phyloP scores from a whole-genome alignment of 163 green algal genomes.

The Scenedesmus sp. region DNA sequence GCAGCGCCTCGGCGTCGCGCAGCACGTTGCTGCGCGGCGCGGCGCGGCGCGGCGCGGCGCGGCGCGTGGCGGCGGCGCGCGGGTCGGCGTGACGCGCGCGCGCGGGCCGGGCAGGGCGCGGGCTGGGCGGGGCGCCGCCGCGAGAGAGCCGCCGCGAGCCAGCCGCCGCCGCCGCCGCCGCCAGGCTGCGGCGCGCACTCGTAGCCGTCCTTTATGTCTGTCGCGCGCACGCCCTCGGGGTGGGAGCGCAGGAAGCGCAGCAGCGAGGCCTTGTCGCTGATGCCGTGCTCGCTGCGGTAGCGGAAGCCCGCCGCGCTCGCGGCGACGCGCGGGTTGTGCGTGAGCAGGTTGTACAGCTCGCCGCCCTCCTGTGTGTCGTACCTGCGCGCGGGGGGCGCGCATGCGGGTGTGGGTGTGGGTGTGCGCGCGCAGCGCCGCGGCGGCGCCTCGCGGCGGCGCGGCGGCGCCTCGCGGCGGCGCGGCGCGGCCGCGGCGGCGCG shows the following conservation, averaged over 20 bases:
- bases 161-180: neutral
- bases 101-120: too few species aligned
- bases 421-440: too few species aligned
- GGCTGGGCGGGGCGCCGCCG: too few species aligned
- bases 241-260: conserved; percentile 12
- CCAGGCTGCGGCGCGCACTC: neutral
- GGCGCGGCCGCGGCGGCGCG: neutral
- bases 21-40: conserved; percentile 22
- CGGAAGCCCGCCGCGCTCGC: conserved; percentile 2
- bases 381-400: neutral
- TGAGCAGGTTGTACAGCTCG: conserved; percentile 30
- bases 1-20: conserved; percentile 19
- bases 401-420: too few species aligned
- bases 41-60: neutral
- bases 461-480: too few species aligned
- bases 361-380: conserved; percentile 25
- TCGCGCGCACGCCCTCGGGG: conserved; percentile 15
- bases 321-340: conserved; percentile 13
- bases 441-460: too few species aligned
- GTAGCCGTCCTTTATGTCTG: conserved; percentile 42
- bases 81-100: too few species aligned
- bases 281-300: conserved; percentile 47
- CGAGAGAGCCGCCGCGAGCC: too few species aligned
- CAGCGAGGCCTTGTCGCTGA: conserved; percentile 39
- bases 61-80: too few species aligned